These are phyloP conservation scores for Colletotrichum gigasporum DNA, from an alignment of 2,329 filamentous ascomycete genomes.

Conservation along the genomic window DNA sequence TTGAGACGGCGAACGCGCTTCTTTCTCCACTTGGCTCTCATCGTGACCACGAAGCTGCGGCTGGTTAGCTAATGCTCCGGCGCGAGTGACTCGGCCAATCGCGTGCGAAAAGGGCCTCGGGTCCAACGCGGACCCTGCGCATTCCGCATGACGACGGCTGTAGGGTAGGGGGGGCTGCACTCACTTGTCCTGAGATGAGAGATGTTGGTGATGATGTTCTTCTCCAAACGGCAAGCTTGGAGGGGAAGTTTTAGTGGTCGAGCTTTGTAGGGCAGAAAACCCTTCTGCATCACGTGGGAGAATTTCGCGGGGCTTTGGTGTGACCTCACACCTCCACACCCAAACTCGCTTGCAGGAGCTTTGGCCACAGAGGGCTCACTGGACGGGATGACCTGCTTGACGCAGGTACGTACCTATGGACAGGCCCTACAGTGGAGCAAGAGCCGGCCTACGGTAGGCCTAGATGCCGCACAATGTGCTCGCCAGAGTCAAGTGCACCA, in stretches of 20 bases:
- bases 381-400: no score
- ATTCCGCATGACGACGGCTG: background rate
- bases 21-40: constrained; percentile 99
- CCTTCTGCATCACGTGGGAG: constrained; percentile 26
- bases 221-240: constrained; percentile 2
- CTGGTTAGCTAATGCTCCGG: background rate
- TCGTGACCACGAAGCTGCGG: constrained; percentile 57
- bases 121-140: background rate
- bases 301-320: constrained; percentile 8
- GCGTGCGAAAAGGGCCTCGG: background rate
- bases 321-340: constrained; percentile 9
- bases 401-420: background rate
- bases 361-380: background rate
- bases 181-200: constrained; percentile 35
- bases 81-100: background rate
- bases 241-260: constrained; percentile 30
- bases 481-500: no score
- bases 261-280: constrained; percentile 31
- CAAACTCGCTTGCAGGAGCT: background rate
- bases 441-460: no score
- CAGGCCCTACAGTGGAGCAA: no score
- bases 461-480: no score
- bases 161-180: constrained; percentile 10
- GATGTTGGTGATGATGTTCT: constrained; percentile 35
- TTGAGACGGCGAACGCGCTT: constrained; percentile 99